These are phyloP conservation scores for Lycium ferocissimum DNA, from an alignment of 257 asterid species.

Conservation along the genomic window DNA sequence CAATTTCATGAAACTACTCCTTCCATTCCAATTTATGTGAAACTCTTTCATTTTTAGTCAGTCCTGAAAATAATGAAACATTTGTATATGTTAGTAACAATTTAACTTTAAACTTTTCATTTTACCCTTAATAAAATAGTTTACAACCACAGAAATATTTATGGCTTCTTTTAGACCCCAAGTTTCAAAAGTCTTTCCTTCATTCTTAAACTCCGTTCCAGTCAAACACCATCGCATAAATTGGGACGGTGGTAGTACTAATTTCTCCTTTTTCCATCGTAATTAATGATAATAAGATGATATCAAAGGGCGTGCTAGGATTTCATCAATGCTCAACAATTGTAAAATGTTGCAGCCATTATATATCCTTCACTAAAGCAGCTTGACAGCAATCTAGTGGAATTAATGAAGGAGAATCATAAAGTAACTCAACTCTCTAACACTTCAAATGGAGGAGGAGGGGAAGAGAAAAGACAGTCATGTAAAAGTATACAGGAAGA, in stretches of 20 bases:
- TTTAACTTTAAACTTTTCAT: background rate
- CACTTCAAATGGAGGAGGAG: conserved; percentile 23
- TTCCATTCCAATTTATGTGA: background rate
- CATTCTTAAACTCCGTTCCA: background rate
- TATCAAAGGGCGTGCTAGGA: background rate
- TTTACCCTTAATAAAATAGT: background rate
- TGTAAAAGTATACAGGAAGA: conserved; percentile 40
- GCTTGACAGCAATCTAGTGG: conserved; percentile 56
- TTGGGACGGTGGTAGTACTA: background rate
- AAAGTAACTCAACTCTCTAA: conserved; percentile 32
- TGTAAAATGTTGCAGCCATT: conserved; percentile 54
- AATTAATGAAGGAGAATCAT: conserved; percentile 44
- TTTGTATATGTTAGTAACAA: background rate
- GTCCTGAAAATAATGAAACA: background rate
- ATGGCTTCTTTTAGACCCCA: background rate
- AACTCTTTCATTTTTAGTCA: background rate
- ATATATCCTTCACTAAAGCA: conserved; percentile 72
- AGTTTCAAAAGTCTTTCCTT: background rate
- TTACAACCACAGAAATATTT: background rate
- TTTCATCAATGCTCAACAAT: background rate
- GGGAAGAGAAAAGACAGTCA: conserved; percentile 34
- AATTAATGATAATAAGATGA: background rate
- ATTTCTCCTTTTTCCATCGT: background rate
- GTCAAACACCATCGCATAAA: background rate
- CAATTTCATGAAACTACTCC: background rate